Conservation (phyloP, 1,284 basidiomycete genomes). For the Ceratobasidium papillatum region DNA sequence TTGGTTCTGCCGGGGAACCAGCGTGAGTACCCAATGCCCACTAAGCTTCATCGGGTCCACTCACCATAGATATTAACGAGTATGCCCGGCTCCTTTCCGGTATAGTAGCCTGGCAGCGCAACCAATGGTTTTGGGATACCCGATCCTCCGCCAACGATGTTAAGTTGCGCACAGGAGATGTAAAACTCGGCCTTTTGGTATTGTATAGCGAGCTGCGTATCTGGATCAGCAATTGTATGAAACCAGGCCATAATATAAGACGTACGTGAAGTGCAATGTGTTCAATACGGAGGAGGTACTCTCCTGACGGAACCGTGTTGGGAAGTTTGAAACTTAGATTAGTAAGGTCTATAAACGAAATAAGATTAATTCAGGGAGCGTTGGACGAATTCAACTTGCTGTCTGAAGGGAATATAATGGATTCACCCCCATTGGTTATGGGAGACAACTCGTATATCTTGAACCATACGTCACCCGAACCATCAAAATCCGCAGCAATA, state of each 20-base stretch:
- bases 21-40: not conserved
- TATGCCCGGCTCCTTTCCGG: constrained; percentile 49
- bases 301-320: constrained; percentile 46
- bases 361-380: too few species aligned
- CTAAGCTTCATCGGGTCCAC: not conserved
- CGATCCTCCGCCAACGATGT: constrained; percentile 43
- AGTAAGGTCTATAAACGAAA: constrained; percentile 50
- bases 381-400: not conserved
- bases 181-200: constrained; percentile 38
- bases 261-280: constrained; percentile 39
- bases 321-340: constrained; percentile 56
- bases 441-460: too few species aligned
- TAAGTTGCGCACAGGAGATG: constrained; percentile 49
- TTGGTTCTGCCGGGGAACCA: not conserved
- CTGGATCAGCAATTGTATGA: constrained; percentile 36
- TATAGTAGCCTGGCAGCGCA: constrained; percentile 42
- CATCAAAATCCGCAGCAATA: too few species aligned
- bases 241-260: constrained; percentile 31
- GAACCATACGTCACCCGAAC: too few species aligned
- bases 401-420: not conserved
- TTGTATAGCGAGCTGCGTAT: not conserved
- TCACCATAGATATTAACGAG: constrained; percentile 48
- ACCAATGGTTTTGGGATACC: constrained; percentile 34
- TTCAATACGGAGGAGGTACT: constrained; percentile 43
- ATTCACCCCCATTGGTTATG: too few species aligned